phyloP scores from a whole-genome alignment of 371 early-diverging fungal species.

The Rhizoclosmatium hyalinum region DNA sequence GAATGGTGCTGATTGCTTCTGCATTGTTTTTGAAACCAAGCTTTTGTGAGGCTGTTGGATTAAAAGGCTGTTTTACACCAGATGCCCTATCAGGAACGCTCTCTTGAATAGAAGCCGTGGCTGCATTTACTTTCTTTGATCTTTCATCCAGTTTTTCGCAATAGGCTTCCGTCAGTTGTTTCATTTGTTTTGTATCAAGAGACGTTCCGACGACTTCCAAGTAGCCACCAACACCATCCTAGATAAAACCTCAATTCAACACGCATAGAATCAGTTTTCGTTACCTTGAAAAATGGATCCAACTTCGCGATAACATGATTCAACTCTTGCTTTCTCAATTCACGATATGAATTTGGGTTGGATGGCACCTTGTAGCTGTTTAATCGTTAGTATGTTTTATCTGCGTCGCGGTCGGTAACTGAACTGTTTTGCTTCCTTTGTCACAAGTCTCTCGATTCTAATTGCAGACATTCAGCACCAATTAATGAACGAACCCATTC shows the following conservation, averaged over 20 bases:
- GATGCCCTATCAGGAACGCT: not conserved
- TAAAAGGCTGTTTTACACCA: not conserved
- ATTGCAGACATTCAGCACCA: not conserved
- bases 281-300: conserved; percentile 46
- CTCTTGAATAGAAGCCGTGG: not conserved
- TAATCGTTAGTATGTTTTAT: not conserved
- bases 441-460: conserved; percentile 34
- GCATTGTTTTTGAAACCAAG: not conserved
- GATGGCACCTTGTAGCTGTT: conserved; percentile 13
- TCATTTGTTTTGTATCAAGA: conserved; percentile 23
- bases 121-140: not conserved
- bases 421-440: conserved; percentile 24
- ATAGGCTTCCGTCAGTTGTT: conserved; percentile 33
- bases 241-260: not conserved
- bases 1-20: not conserved
- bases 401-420: not conserved
- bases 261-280: not conserved
- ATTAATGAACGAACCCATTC: not conserved
- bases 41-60: not conserved
- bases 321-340: conserved; percentile 39
- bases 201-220: conserved; percentile 46
- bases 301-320: conserved; percentile 27
- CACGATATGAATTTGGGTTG: conserved; percentile 28
- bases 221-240: conserved; percentile 42
- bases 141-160: conserved; percentile 30